Base-by-base conservation (phyloP, 345 rosid species). In the Alliaria petiolata region DNA sequence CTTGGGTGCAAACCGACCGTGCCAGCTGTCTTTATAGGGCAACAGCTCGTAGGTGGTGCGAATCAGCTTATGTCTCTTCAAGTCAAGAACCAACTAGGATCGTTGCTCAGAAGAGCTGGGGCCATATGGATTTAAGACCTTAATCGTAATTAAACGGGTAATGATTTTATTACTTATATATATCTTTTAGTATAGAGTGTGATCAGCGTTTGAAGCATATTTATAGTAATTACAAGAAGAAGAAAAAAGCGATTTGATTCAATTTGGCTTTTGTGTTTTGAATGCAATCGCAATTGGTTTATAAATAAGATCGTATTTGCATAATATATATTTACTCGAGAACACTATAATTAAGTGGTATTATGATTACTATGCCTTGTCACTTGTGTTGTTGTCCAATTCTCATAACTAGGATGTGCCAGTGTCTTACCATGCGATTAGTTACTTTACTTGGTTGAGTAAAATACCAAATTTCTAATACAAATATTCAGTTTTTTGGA, bases 21-120 rank as follows among this genome's bases (percentile, higher is more conserved):
- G 1, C 98, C 98, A 0, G 86, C 86, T 0, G 96, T 93, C 44
- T 93, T 90, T 82, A 93, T 93, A 22, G 93, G 91, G 5, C 85
- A 88, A 60, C 72, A 81, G 62, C 87, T 86, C 49, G 67, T 84
- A 9, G 98, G 97, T 2, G 97, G 97, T 70, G 79, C 93, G 25
- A 80, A 82, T 62, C 87, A 93, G 71, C 61, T 93, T 73, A 87
- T 89, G 74, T 77, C 84, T 67, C 86, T 90, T 61, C 86, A 88
- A 28, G 81, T 93, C 40, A 84, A 67, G 81, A 87, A 91, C 67
- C 80, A 87, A 75, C 81, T 93, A 2, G 88, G 73, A 26, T 74
- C 88, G 7, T 39, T 84, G 74, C 98, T 93, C 50, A 82, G 76
- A 58, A 76, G 78, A 42, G 98, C 97, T 25, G 87, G 93, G 17